Conservation (phyloP, 2,329 filamentous ascomycete genomes). For the Ophiostoma novo-ulmi region DNA sequence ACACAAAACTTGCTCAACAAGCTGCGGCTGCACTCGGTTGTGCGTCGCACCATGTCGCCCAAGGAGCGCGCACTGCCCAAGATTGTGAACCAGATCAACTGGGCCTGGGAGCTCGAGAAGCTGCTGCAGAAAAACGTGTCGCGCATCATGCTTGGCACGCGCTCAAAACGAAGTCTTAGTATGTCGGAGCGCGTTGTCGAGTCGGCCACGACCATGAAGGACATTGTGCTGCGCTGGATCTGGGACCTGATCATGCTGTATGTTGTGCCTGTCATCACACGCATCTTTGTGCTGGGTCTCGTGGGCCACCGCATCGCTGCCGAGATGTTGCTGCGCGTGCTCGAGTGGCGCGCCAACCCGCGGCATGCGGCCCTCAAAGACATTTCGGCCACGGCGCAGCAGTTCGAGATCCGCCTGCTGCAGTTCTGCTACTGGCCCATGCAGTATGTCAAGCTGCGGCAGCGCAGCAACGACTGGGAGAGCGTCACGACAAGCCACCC, state of each 20-base stretch:
- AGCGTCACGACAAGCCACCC: conserved; percentile 93
- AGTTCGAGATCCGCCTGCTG: conserved; percentile 92
- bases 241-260: conserved; percentile 69
- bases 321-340: conserved; percentile 68
- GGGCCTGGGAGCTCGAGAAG: conserved; percentile 81
- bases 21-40: conserved; percentile 79
- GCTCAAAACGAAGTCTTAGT: conserved; percentile 78
- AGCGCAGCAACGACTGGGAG: conserved; percentile 86
- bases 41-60: conserved; percentile 67
- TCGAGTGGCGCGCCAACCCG: conserved; percentile 79
- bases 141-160: conserved; percentile 62
- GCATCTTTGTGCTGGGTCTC: conserved; percentile 69
- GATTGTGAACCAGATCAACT: conserved; percentile 93
- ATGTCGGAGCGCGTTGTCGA: conserved; percentile 93
- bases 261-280: conserved; percentile 69
- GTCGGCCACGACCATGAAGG: conserved; percentile 80
- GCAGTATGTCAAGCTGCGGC: conserved; percentile 87
- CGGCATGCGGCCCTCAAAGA: conserved; percentile 85
- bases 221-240: conserved; percentile 62
- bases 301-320: conserved; percentile 75
- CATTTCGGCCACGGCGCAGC: conserved; percentile 91
- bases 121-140: conserved; percentile 84
- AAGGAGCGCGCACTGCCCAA: conserved; percentile 76
- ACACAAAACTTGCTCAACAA: conserved; percentile 73
- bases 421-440: conserved; percentile 99